These are phyloP conservation scores for Obelidium mucronatum DNA, from an alignment of 192 early-diverging fungal genomes.

Conservation along the genomic window DNA sequence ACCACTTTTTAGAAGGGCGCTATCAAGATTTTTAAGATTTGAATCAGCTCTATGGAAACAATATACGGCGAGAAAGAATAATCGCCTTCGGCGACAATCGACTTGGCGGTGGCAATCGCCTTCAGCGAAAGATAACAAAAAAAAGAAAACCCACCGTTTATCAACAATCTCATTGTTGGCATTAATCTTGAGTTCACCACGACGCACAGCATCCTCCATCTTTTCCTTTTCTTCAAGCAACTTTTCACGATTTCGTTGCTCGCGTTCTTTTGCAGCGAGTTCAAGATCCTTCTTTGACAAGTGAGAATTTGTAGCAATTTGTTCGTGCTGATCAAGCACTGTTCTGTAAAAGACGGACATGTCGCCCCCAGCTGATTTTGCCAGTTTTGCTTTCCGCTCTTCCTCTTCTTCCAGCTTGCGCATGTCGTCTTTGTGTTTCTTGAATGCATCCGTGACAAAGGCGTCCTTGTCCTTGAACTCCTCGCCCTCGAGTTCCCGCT, in stretches of 20 bases:
- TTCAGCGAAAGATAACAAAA: not conserved
- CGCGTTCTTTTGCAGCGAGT: constrained; percentile 39
- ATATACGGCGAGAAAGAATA: no score
- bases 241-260: constrained; percentile 23
- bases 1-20: constrained; percentile 72
- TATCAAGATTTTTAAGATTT: not conserved
- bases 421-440: constrained; percentile 69
- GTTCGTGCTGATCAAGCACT: constrained; percentile 61
- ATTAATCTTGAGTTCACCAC: constrained; percentile 62
- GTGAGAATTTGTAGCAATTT: constrained; percentile 31
- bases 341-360: constrained; percentile 69
- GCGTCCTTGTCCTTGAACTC: constrained; percentile 79
- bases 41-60: no score
- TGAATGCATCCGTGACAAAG: constrained; percentile 81
- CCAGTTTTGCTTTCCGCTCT: constrained; percentile 54
- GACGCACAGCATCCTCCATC: constrained; percentile 37
- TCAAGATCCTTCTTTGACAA: constrained; percentile 40
- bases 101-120: no score
- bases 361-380: constrained; percentile 40
- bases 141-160: constrained; percentile 54
- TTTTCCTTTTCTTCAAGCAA: constrained; percentile 51
- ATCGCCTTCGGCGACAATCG: no score
- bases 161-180: constrained; percentile 78
- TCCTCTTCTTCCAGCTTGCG: constrained; percentile 67
- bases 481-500: constrained; percentile 75